These are phyloP conservation scores for Blastobotrys chiropterorum DNA, from an alignment of 805 yeast genomes.

Conservation along the genomic window DNA sequence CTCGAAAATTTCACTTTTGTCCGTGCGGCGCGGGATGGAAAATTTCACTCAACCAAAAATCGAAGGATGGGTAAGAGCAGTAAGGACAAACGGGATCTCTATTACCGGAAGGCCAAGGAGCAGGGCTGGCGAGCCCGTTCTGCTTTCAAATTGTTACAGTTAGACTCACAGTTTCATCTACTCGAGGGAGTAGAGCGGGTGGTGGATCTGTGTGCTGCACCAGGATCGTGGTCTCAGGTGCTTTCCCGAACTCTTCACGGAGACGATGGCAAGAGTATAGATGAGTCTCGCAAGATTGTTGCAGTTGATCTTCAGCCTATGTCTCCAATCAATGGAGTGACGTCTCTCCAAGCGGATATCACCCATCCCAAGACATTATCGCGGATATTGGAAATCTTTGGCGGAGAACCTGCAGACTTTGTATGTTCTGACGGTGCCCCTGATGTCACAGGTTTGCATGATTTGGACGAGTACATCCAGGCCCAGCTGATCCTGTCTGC, in stretches of 20 bases:
- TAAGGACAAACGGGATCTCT: conserved; percentile 89
- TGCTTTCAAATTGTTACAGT: conserved; percentile 86
- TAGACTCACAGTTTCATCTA: conserved; percentile 83
- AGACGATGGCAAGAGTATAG: conserved; percentile 41
- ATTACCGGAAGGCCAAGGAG: conserved; percentile 84
- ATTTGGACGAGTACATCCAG: conserved; percentile 93
- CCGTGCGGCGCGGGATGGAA: not conserved
- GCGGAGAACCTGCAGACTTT: conserved; percentile 89
- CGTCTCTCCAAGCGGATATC: conserved; percentile 90
- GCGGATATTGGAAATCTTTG: conserved; percentile 71
- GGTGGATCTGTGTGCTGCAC: conserved; percentile 97
- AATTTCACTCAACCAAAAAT: not conserved
- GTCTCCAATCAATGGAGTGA: conserved; percentile 92
- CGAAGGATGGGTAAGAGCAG: conserved; percentile 81
- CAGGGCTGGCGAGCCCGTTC: conserved; percentile 98
- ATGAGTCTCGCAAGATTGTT: conserved; percentile 42
- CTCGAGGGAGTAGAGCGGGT: conserved; percentile 70
- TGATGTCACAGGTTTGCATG: conserved; percentile 96
- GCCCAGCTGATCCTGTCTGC: conserved; percentile 92
- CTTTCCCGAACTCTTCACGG: conserved; percentile 51
- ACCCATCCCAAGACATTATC: conserved; percentile 89
- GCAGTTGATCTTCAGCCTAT: conserved; percentile 97
- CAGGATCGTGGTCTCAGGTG: conserved; percentile 98
- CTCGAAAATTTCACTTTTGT: too few species aligned
- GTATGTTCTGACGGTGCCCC: conserved; percentile 98